A percentile compares a stretch with the other conserved stretches of the same genome.
These are phyloP conservation scores for Halophytophthora polymorphica DNA, from an alignment of 352 stramenopile genomes.

Conservation along the genomic window DNA sequence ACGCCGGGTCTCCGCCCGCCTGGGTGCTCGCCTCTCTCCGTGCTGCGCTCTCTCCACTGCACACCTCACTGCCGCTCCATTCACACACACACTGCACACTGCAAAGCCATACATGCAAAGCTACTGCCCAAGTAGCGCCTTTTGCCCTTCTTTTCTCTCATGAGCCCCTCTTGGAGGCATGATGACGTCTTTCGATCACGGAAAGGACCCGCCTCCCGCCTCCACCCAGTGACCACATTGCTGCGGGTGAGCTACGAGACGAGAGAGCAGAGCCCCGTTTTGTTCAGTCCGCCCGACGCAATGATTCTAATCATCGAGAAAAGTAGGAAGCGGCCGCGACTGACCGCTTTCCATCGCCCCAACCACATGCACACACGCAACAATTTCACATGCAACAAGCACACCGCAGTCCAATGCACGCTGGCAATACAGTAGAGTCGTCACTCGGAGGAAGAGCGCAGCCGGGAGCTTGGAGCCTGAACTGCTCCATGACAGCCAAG, in stretches of 20 bases:
- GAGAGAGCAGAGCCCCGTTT: slow-evolving; percentile 27
- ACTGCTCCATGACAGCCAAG: slow-evolving; percentile 11
- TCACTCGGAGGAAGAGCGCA: slow-evolving; percentile 18
- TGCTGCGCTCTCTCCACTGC: slow-evolving; percentile 23
- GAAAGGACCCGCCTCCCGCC: slow-evolving; percentile 23
- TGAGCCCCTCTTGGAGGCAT: slow-evolving; percentile 44
- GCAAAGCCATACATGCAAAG: slow-evolving; percentile 5
- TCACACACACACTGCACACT: slow-evolving; percentile 8
- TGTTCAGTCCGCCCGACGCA: slow-evolving; percentile 87
- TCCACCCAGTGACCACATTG: slow-evolving; percentile 57
- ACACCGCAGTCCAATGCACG: background rate
- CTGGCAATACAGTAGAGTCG: too few species aligned
- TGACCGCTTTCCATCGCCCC: slow-evolving; percentile 24
- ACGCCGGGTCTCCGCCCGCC: slow-evolving; percentile 22
- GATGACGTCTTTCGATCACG: slow-evolving; percentile 80
- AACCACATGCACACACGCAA: slow-evolving; percentile 22
- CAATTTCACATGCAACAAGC: slow-evolving; percentile 5
- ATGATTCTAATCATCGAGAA: slow-evolving; percentile 84
- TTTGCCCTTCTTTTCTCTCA: slow-evolving; percentile 56
- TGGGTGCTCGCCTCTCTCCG: slow-evolving; percentile 17
- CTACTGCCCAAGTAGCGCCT: slow-evolving; percentile 13
- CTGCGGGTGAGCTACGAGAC: slow-evolving; percentile 48
- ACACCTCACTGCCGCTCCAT: too few species aligned
- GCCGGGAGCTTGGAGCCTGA: slow-evolving; percentile 15
- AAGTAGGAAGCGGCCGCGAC: slow-evolving; percentile 17